Percentiles rank a stretch among this genome's conserved stretches.
Evolutionary conservation across 192 early-diverging fungal genomes (phyloP).

Genomic region (Hyaloraphidium curvatum): DNA sequence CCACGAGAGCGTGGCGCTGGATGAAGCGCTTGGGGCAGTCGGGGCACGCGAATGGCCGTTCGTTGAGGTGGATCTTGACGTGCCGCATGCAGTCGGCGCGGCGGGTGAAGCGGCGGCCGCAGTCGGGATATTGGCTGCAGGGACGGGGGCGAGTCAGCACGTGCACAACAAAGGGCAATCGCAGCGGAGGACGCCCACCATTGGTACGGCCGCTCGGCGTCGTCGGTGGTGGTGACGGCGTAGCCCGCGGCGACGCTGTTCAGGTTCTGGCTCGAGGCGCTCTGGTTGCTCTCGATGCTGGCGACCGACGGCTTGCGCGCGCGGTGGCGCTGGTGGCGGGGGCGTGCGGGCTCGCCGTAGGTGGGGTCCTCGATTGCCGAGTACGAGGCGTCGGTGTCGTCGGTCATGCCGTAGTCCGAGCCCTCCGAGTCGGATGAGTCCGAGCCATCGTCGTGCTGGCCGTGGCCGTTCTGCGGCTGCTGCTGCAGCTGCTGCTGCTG

Average conservation of each 20-base stretch:
- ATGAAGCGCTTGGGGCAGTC: conserved; percentile 63
- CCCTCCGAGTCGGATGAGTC: neutral
- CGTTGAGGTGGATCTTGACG: conserved; percentile 2
- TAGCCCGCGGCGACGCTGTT: neutral
- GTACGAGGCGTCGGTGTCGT: too few relatives aligned
- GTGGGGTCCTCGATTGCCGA: too few relatives aligned
- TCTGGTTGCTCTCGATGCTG: neutral
- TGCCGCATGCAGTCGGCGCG: conserved; percentile 15
- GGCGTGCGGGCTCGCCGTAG: neutral
- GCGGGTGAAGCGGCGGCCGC: conserved; percentile 52
- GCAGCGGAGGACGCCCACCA: neutral
- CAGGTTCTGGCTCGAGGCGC: neutral
- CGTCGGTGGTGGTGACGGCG: neutral
- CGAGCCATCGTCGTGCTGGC: neutral
- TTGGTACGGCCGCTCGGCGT: neutral
- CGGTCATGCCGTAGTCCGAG: neutral
- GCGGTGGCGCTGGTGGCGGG: neutral
- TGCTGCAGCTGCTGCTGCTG: too few relatives aligned
- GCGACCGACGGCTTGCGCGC: neutral
- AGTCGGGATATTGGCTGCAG: too few relatives aligned
- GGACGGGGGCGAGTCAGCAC: too few relatives aligned
- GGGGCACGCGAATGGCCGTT: neutral
- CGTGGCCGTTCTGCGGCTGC: too few relatives aligned
- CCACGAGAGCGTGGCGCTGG: conserved; percentile 63
- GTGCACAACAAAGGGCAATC: conserved; percentile 19